These are phyloP conservation scores for Cytospora piceae DNA, from an alignment of 2,329 filamentous ascomycete genomes.

Conservation along the genomic window DNA sequence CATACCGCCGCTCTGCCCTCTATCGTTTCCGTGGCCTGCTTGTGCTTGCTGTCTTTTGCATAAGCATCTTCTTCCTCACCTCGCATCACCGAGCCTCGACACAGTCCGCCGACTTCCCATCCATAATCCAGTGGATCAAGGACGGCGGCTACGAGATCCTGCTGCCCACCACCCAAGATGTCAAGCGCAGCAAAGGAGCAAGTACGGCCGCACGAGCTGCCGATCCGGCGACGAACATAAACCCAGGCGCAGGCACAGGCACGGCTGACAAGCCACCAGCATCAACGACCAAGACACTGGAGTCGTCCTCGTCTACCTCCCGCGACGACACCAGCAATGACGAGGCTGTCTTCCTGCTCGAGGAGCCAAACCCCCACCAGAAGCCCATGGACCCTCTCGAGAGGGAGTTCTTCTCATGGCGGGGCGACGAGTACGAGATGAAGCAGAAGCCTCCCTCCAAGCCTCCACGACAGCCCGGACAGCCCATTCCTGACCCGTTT, in stretches of 20 bases:
- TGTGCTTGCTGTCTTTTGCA: conserved; percentile 25
- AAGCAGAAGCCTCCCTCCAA: conserved; percentile 40
- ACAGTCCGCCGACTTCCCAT: conserved; percentile 19
- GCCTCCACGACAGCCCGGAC: conserved; percentile 35
- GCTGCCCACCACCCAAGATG: conserved; percentile 28
- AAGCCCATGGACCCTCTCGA: conserved; percentile 29
- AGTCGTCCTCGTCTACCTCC: not conserved
- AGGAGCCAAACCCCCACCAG: conserved; percentile 27
- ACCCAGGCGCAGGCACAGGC: not conserved
- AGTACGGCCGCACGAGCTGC: conserved; percentile 7
- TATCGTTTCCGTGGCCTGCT: conserved; percentile 27
- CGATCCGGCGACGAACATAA: not conserved
- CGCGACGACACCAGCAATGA: not conserved
- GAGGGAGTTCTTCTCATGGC: conserved; percentile 27
- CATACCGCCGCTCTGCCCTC: conserved; percentile 28
- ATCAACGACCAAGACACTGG: conserved; percentile 7
- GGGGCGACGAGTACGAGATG: conserved; percentile 26
- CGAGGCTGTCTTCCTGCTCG: conserved; percentile 10
- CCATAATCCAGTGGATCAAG: conserved; percentile 29
- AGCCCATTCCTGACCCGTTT: conserved; percentile 44
- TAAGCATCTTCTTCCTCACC: conserved; percentile 28
- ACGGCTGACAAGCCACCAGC: conserved; percentile 8
- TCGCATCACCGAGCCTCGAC: conserved; percentile 14
- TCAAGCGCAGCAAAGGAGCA: conserved; percentile 21
- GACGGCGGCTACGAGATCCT: conserved; percentile 30